phyloP scores from a whole-genome alignment of 176 grass and related monocot genomes.

The Musa itinerans region DNA sequence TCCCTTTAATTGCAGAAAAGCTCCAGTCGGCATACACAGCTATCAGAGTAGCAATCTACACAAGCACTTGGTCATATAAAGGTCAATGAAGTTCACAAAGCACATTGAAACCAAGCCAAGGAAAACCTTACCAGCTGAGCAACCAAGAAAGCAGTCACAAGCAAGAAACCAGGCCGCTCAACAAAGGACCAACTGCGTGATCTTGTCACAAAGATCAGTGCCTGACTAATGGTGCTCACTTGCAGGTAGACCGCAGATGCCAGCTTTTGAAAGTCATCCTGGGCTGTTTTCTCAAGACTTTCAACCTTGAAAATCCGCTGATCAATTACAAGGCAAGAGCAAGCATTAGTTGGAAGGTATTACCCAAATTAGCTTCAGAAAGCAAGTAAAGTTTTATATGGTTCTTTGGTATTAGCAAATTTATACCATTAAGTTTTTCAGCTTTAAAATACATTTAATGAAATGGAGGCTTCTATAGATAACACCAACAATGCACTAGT shows the following conservation, averaged over 20 bases:
- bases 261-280: slow-evolving; percentile 77
- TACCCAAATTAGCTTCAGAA: not conserved
- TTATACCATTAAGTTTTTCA: too few relatives aligned
- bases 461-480: too few relatives aligned
- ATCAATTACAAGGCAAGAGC: slow-evolving; percentile 22
- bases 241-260: slow-evolving; percentile 83
- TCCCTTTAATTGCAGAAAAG: slow-evolving; percentile 77
- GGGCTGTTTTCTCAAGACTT: slow-evolving; percentile 75
- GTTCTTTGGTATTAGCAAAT: not conserved
- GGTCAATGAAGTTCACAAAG: not conserved
- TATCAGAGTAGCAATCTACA: slow-evolving; percentile 75
- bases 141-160: slow-evolving; percentile 69
- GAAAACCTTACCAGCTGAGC: slow-evolving; percentile 54
- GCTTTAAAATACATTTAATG: too few relatives aligned
- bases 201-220: slow-evolving; percentile 80
- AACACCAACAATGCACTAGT: not conserved
- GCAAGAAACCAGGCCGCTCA: slow-evolving; percentile 70
- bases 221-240: slow-evolving; percentile 89
- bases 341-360: not conserved
- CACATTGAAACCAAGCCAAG: not conserved
- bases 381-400: not conserved
- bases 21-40: slow-evolving; percentile 71
- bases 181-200: slow-evolving; percentile 89
- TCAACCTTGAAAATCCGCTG: slow-evolving; percentile 71
- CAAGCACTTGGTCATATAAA: not conserved